These are phyloP conservation scores for Raffaelea albimanens DNA, from an alignment of 2,329 filamentous ascomycete species.

Conservation along the genomic window DNA sequence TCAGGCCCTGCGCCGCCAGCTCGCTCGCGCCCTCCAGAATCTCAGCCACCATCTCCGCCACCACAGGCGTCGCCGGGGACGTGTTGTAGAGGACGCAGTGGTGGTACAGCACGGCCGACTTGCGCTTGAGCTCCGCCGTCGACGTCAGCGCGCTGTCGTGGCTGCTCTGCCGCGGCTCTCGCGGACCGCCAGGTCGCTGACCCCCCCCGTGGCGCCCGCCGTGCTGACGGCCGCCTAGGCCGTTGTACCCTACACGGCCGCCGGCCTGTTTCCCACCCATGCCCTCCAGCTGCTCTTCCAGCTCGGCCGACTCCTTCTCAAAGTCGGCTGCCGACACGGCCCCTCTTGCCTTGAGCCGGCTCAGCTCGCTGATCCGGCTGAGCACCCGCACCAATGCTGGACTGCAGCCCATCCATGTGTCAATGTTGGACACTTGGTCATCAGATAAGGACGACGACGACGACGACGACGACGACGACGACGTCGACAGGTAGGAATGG, in stretches of 20 bases:
- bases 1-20: background rate
- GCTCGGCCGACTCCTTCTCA: background rate
- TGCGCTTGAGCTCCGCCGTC: slow-evolving; percentile 1
- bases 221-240: too few species aligned
- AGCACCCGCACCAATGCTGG: background rate
- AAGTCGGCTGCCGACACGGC: background rate
- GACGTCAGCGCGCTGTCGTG: background rate
- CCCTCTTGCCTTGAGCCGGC: background rate
- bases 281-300: background rate
- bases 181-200: too few species aligned
- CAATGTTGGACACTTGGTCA: background rate
- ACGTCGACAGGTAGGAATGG: background rate
- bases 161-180: too few species aligned
- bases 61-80: background rate
- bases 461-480: background rate
- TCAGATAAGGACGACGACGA: background rate
- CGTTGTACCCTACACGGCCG: too few species aligned
- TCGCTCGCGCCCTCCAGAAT: background rate
- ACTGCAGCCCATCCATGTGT: slow-evolving; percentile 3
- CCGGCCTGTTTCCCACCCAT: too few species aligned
- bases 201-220: too few species aligned
- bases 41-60: background rate
- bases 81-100: slow-evolving; percentile 1
- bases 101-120: slow-evolving; percentile 1
- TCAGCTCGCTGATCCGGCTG: slow-evolving; percentile 1